Conservation (phyloP, 1,284 basidiomycete species). For the Rugosomyces carneus region DNA sequence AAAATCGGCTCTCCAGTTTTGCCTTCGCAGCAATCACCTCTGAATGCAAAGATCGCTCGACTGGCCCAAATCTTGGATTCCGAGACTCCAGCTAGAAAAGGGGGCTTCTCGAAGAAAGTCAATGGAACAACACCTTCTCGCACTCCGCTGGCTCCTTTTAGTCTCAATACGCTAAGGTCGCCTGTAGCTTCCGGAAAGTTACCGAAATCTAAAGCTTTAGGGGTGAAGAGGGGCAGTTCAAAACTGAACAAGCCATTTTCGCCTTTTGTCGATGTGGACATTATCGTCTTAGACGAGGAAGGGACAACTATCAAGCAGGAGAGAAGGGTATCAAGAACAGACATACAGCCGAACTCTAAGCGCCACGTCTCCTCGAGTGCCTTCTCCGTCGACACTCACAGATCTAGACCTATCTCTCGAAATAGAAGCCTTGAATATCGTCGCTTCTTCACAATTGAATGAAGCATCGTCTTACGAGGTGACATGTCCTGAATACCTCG, state of each 20-base stretch:
- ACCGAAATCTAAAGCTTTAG: slow-evolving; percentile 22
- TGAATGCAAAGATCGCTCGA: slow-evolving; percentile 21
- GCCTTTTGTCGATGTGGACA: slow-evolving; percentile 57
- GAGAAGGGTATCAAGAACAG: slow-evolving; percentile 37
- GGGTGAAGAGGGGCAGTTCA: slow-evolving; percentile 26
- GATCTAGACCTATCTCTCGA: slow-evolving; percentile 55
- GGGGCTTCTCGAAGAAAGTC: slow-evolving; percentile 11
- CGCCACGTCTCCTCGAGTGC: slow-evolving; percentile 20
- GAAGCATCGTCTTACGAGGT: slow-evolving; percentile 16
- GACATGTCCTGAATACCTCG: slow-evolving; percentile 43
- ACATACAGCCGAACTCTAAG: slow-evolving; percentile 25
- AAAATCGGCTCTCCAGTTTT: slow-evolving; percentile 25
- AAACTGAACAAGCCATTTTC: slow-evolving; percentile 32
- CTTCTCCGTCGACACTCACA: slow-evolving; percentile 37
- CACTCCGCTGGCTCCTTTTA: slow-evolving; percentile 35
- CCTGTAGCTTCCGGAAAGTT: slow-evolving; percentile 25
- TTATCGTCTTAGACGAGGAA: slow-evolving; percentile 53
- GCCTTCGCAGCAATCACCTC: slow-evolving; percentile 13
- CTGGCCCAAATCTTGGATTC: slow-evolving; percentile 24
- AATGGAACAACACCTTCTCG: slow-evolving; percentile 27
- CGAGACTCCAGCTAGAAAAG: slow-evolving; percentile 11
- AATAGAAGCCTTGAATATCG: slow-evolving; percentile 44
- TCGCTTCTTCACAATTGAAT: slow-evolving; percentile 15
- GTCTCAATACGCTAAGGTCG: slow-evolving; percentile 37
- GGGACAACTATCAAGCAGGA: slow-evolving; percentile 56